phyloP scores from a whole-genome alignment of 2,329 filamentous ascomycete genomes.

The Pseudocercospora pini-densiflorae region DNA sequence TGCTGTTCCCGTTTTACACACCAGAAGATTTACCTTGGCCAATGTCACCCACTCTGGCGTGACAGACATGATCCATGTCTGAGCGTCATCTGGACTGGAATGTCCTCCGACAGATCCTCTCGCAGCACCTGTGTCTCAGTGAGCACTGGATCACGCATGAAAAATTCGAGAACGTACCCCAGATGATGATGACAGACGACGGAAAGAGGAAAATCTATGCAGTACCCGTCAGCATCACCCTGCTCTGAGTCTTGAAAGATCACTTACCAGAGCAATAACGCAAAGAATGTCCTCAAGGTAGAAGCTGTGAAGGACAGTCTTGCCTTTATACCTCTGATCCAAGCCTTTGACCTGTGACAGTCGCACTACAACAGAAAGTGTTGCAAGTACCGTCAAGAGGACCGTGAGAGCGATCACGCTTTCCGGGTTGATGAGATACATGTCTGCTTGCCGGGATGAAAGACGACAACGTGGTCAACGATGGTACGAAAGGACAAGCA shows the following conservation, averaged over 20 bases:
- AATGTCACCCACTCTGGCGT: conserved; percentile 20
- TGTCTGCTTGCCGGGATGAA: conserved; percentile 1
- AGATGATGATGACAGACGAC: conserved; percentile 16
- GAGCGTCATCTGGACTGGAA: conserved; percentile 20
- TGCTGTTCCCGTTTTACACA: background rate
- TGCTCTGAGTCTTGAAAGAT: background rate
- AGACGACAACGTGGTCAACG: background rate
- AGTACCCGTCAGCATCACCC: background rate
- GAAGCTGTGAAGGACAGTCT: conserved; percentile 15
- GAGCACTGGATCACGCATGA: background rate
- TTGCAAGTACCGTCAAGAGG: conserved; percentile 19
- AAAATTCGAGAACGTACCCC: background rate
- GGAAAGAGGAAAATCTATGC: conserved; percentile 17
- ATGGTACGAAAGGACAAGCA: background rate
- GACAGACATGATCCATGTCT: conserved; percentile 22
- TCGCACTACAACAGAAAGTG: conserved; percentile 15
- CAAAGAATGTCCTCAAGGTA: conserved; percentile 22
- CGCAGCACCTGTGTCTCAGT: background rate
- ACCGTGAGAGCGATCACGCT: conserved; percentile 18
- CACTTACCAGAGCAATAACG: conserved; percentile 16
- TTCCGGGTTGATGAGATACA: conserved; percentile 20
- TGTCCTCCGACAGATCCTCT: conserved; percentile 16
- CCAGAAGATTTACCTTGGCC: conserved; percentile 7
- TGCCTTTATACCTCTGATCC: conserved; percentile 5
- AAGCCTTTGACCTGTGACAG: conserved; percentile 12